These are phyloP conservation scores for Starmera pachycereana DNA, from an alignment of 805 yeast species.

Conservation along the genomic window DNA sequence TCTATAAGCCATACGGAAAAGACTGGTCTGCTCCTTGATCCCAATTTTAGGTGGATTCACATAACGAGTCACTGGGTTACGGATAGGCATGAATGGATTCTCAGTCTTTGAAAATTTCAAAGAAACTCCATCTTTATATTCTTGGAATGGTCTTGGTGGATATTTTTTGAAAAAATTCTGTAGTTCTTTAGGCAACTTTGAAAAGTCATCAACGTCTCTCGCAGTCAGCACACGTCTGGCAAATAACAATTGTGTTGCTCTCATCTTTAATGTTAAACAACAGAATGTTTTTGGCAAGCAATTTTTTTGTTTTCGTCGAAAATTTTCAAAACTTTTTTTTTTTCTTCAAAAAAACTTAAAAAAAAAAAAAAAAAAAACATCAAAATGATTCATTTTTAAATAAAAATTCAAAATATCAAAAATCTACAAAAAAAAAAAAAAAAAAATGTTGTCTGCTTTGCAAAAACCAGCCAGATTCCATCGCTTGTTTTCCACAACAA, in stretches of 20 bases:
- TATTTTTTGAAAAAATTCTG: slow-evolving; percentile 68
- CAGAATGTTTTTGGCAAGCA: too few species aligned
- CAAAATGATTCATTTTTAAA: too few species aligned
- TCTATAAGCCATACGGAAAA: slow-evolving; percentile 72
- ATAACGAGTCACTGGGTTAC: slow-evolving; percentile 69
- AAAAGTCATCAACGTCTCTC: slow-evolving; percentile 33
- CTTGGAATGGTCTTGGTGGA: slow-evolving; percentile 74
- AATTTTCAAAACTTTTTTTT: too few species aligned
- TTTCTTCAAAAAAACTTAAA: too few species aligned
- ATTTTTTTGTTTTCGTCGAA: too few species aligned
- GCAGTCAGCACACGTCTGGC: slow-evolving; percentile 12
- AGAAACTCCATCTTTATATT: slow-evolving; percentile 57
- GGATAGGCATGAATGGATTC: slow-evolving; percentile 83
- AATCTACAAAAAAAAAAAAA: background rate
- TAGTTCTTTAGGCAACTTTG: slow-evolving; percentile 57
- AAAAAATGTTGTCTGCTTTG: too few species aligned
- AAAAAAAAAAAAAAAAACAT: too few species aligned
- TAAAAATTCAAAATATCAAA: slow-evolving; percentile 4
- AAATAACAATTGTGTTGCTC: too few species aligned
- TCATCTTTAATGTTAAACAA: too few species aligned
- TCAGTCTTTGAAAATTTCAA: slow-evolving; percentile 57
- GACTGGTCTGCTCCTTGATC: slow-evolving; percentile 69
- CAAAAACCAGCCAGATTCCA: too few species aligned
- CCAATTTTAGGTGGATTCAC: slow-evolving; percentile 75
- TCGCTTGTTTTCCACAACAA: too few species aligned